Conservation (phyloP, 805 yeast species). For the Starmerella stigmatis region DNA sequence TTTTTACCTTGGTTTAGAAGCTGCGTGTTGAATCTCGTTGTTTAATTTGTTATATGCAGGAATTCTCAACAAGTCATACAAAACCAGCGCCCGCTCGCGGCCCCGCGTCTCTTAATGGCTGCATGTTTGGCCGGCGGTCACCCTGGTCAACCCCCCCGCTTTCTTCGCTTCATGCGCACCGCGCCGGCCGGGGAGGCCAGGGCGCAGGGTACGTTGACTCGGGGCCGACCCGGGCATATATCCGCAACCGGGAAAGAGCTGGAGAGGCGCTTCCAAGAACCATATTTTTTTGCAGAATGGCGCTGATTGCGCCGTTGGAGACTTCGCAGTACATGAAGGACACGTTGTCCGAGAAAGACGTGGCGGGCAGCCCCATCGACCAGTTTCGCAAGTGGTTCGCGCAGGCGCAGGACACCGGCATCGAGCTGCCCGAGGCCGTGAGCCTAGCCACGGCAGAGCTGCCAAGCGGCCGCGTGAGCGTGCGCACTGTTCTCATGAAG, state of each 20-base stretch:
- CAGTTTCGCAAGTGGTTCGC: slow-evolving; percentile 82
- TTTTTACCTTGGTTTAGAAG: no score
- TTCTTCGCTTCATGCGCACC: no score
- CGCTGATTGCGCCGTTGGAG: slow-evolving; percentile 18
- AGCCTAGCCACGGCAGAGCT: slow-evolving; percentile 79
- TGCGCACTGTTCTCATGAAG: slow-evolving; percentile 75
- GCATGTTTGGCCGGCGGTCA: no score
- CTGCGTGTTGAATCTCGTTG: no score
- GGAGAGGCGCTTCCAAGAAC: no score
- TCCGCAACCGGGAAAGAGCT: background rate
- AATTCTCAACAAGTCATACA: no score
- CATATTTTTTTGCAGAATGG: slow-evolving; percentile 10
- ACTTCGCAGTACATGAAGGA: slow-evolving; percentile 23
- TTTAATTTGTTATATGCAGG: no score
- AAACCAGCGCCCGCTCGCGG: no score
- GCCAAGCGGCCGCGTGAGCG: slow-evolving; percentile 84
- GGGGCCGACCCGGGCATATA: background rate
- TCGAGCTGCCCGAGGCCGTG: slow-evolving; percentile 69
- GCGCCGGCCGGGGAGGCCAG: background rate
- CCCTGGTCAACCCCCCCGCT: no score
- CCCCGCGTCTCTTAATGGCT: no score
- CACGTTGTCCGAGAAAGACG: slow-evolving; percentile 62
- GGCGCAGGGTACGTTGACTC: slow-evolving; percentile 4
- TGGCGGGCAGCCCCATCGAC: slow-evolving; percentile 37
- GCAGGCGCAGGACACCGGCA: slow-evolving; percentile 50